A percentile compares a stretch with the other conserved stretches of the same genome.
These are phyloP conservation scores for Chytriomyces sp. DNA, from an alignment of 192 early-diverging fungal species.

Conservation along the genomic window DNA sequence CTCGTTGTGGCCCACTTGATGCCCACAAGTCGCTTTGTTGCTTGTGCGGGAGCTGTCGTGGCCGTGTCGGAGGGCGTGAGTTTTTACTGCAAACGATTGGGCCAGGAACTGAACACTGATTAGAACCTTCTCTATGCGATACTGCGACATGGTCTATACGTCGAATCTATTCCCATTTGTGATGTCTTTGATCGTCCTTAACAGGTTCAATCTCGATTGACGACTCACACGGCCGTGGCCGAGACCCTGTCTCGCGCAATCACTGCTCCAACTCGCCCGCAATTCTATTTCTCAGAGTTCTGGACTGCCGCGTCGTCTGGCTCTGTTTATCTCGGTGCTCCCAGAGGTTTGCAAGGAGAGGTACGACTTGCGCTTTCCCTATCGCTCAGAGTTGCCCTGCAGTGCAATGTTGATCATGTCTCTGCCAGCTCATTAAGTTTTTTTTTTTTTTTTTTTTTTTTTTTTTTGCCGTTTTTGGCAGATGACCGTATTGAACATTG, in stretches of 20 bases:
- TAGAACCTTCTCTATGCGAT: too few species aligned
- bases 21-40: slow-evolving; percentile 21
- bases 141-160: too few species aligned
- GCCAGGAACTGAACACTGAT: too few species aligned
- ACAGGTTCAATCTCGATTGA: slow-evolving; percentile 21
- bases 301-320: slow-evolving; percentile 59
- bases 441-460: slow-evolving; percentile 4
- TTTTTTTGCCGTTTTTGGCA: not conserved
- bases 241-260: not conserved
- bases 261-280: not conserved
- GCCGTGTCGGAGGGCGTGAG: slow-evolving; percentile 2
- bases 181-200: not conserved
- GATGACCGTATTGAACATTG: not conserved
- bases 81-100: not conserved
- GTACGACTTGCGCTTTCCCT: not conserved
- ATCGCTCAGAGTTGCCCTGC: not conserved
- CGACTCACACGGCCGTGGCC: slow-evolving; percentile 3
- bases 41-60: slow-evolving; percentile 6
- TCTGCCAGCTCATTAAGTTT: not conserved
- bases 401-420: not conserved
- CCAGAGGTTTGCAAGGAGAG: slow-evolving; percentile 11
- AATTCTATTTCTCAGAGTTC: slow-evolving; percentile 49
- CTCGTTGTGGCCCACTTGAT: slow-evolving; percentile 7
- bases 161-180: too few species aligned
- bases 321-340: slow-evolving; percentile 71